Evolutionary conservation across 768 basidiomycete species (phyloP).

Genomic region (Strobilomyces confusus): DNA sequence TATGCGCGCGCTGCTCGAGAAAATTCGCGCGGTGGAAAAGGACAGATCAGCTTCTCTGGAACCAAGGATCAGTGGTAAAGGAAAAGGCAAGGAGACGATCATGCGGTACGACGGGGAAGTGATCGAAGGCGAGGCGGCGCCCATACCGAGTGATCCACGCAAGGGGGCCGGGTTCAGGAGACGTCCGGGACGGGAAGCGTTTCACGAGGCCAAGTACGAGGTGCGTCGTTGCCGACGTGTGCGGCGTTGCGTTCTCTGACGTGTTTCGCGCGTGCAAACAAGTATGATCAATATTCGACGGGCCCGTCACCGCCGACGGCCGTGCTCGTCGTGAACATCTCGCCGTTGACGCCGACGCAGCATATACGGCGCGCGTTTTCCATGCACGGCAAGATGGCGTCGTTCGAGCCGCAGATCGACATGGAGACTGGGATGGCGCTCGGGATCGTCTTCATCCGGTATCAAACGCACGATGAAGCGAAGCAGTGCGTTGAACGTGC

Average conservation of each 20-base stretch:
- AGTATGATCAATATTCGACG: conserved; percentile 75
- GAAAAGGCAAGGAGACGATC: conserved; percentile 58
- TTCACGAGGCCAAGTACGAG: conserved; percentile 52
- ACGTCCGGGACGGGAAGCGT: conserved; percentile 35
- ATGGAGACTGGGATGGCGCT: conserved; percentile 74
- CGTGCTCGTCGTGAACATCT: conserved; percentile 69
- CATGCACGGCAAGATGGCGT: conserved; percentile 54
- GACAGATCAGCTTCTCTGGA: conserved; percentile 22
- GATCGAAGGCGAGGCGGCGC: conserved; percentile 39
- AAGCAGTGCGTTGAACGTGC: conserved; percentile 59
- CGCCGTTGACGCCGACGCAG: conserved; percentile 63
- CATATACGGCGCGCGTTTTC: conserved; percentile 65
- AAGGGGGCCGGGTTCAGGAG: conserved; percentile 36
- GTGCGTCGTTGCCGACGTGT: conserved; percentile 33
- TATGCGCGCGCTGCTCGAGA: conserved; percentile 39
- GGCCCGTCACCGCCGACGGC: conserved; percentile 70
- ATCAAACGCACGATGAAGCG: conserved; percentile 61
- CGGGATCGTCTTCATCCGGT: conserved; percentile 78
- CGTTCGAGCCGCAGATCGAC: conserved; percentile 78
- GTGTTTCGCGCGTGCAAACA: conserved; percentile 3
- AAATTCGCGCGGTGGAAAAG: conserved; percentile 34
- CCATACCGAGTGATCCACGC: conserved; percentile 52
- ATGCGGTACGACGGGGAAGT: conserved; percentile 54
- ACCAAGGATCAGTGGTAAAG: conserved; percentile 55
- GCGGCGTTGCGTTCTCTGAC: conserved; percentile 1